phyloP scores from a whole-genome alignment of 495 filamentous ascomycete genomes.

The Pyrenopolyporus hunteri region DNA sequence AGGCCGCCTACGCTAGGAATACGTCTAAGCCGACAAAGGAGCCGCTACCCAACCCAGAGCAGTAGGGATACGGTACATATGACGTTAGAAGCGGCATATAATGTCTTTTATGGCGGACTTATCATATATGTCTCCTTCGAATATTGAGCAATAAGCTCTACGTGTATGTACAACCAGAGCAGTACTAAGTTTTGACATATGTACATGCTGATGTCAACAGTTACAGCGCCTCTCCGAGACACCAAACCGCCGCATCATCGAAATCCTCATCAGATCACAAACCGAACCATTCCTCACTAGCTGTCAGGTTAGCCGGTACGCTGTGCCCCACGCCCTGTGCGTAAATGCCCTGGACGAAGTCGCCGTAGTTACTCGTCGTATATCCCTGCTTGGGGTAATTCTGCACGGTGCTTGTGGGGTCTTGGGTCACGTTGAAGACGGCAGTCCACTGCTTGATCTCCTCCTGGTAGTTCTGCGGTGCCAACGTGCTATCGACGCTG shows the following conservation, averaged over 20 bases:
- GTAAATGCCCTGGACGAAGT: conserved; percentile 49
- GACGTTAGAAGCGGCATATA: background rate
- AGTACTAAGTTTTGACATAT: background rate
- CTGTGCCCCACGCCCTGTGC: conserved; percentile 48
- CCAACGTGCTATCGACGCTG: conserved; percentile 52
- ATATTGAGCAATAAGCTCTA: background rate
- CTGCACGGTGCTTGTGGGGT: conserved; percentile 38
- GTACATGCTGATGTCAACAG: conserved; percentile 15
- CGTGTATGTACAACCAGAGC: conserved; percentile 12
- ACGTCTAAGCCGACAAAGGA: background rate
- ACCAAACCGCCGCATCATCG: background rate
- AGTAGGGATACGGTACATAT: background rate
- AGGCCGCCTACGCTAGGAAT: too few species aligned
- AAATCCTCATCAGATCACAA: conserved; percentile 19
- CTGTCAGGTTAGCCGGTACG: conserved; percentile 47
- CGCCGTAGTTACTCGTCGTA: conserved; percentile 47
- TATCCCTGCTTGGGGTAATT: conserved; percentile 48
- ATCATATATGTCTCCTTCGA: background rate
- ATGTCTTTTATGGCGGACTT: background rate
- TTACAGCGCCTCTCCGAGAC: background rate
- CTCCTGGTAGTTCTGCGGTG: conserved; percentile 56
- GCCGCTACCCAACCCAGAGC: background rate
- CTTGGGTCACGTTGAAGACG: conserved; percentile 49
- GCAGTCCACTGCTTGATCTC: conserved; percentile 60
- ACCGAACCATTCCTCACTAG: conserved; percentile 48